phyloP scores from a whole-genome alignment of 495 filamentous ascomycete genomes.

The Penicillium pancosmium region DNA sequence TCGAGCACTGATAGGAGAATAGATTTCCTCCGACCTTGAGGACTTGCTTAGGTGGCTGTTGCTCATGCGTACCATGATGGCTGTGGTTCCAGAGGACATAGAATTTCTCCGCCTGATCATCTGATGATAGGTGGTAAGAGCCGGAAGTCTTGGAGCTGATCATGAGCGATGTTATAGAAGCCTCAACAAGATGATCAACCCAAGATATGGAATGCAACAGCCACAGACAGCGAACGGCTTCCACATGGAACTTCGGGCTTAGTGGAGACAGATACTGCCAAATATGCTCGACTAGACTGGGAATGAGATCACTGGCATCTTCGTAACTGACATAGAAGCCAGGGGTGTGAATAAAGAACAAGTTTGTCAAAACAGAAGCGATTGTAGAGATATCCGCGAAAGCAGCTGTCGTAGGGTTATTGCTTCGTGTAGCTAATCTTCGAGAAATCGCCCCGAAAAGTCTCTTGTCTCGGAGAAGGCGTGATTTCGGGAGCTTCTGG shows the following conservation, averaged over 20 bases:
- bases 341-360: conserved; percentile 56
- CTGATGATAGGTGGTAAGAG: conserved; percentile 35
- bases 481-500: conserved; percentile 57
- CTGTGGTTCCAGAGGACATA: conserved; percentile 80
- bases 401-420: conserved; percentile 33
- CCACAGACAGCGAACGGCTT: conserved; percentile 85
- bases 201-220: conserved; percentile 70
- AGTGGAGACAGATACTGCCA: conserved; percentile 81
- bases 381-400: conserved; percentile 59
- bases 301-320: conserved; percentile 66
- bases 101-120: conserved; percentile 57
- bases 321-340: conserved; percentile 54
- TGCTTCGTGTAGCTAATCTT: conserved; percentile 23
- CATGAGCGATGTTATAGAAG: conserved; percentile 76
- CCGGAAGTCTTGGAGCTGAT: conserved; percentile 42
- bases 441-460: conserved; percentile 60
- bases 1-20: conserved; percentile 50
- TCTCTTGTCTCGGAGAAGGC: conserved; percentile 52
- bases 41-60: conserved; percentile 55
- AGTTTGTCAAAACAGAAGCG: conserved; percentile 60
- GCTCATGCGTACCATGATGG: conserved; percentile 61
- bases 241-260: conserved; percentile 89
- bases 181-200: conserved; percentile 69
- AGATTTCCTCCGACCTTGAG: conserved; percentile 41
- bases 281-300: conserved; percentile 66